Base-by-base conservation (phyloP, 2,329 filamentous ascomycete genomes). In the Shiraia bambusicola region DNA sequence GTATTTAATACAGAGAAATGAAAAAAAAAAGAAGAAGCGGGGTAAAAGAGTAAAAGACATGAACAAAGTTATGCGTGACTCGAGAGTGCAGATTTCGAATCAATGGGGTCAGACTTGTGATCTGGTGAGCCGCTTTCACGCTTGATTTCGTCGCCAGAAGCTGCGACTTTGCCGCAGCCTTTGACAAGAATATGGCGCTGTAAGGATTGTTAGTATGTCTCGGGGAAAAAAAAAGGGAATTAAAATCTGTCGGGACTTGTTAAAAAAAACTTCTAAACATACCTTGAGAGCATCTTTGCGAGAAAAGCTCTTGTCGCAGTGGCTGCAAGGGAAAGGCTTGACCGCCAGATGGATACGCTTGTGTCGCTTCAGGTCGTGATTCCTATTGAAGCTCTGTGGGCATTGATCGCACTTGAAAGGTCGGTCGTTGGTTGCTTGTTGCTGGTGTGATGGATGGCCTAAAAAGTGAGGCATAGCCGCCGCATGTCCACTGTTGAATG, bases 201-300 rank as follows among this genome's bases (percentile, higher is more conserved):
- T 24, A 3, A 2, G 2, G 13, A 3, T 10, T 8, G 31, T 57
- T 37, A 52, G 45, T 19, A 36, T 19, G 19, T 4, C 25, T 12
- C 81, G 72, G 78, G 8, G 10, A 22, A 13, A 15, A 36, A 27
- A 42, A 2, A 5, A 38, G 4, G 24, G 13, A 0, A 4, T 28
- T 27, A 4, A 22, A 22, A 22, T n/a, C n/a, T n/a, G n/a, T n/a
- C n/a, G 19, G 19, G 19, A 22, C 9, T 2, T 11, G n/a, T n/a
- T n/a, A n/a, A n/a, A n/a, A n/a, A n/a, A n/a, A n/a, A n/a, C n/a
- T n/a, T n/a, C n/a, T n/a, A n/a, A 30, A 73, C 81, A 59, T 74
- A 97, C 93, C 87, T 97, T 97, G 22, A 98, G 75, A 8, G 93
- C 93, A 69, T 97, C 93, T 67, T 97, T 97, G 45, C 93, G 80